Percentiles rank a stretch among this genome's conserved stretches.
These are phyloP conservation scores for Backusella morwellensis DNA, from an alignment of 192 early-diverging fungal genomes.

Conservation along the genomic window DNA sequence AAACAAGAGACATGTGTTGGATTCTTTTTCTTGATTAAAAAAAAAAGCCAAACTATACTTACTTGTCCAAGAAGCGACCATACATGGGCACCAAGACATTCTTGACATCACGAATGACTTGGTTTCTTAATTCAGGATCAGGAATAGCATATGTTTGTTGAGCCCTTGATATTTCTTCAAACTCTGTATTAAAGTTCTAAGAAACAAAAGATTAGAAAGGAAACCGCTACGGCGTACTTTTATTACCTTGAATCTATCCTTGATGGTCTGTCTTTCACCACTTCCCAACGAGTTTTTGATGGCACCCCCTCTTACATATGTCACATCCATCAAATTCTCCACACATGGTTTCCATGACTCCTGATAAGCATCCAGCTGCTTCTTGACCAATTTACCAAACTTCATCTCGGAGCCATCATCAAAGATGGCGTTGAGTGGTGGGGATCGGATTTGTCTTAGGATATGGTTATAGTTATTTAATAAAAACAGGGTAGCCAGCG, in stretches of 20 bases:
- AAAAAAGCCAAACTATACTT: constrained; percentile 23
- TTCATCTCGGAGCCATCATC: constrained; percentile 43
- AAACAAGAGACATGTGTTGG: not conserved
- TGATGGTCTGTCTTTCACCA: constrained; percentile 69
- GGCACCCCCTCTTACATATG: constrained; percentile 62
- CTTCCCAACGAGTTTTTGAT: constrained; percentile 60
- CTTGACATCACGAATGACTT: constrained; percentile 70
- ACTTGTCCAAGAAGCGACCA: constrained; percentile 70
- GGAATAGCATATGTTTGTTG: constrained; percentile 79
- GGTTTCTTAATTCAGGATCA: constrained; percentile 68
- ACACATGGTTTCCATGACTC: constrained; percentile 77
- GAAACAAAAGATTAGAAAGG: constrained; percentile 2
- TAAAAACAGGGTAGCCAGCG: constrained; percentile 67
- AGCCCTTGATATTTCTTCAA: constrained; percentile 68
- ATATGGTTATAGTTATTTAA: constrained; percentile 85
- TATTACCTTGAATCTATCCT: constrained; percentile 78
- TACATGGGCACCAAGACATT: constrained; percentile 79
- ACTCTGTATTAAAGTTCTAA: constrained; percentile 79
- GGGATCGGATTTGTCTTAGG: constrained; percentile 57
- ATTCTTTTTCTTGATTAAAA: not conserved
- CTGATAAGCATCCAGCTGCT: constrained; percentile 48
- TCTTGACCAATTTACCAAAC: constrained; percentile 55
- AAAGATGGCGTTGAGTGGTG: constrained; percentile 47
- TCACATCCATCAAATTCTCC: constrained; percentile 71
- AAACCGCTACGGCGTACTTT: too few relatives aligned